These are phyloP conservation scores for Rhododendron molle DNA, from an alignment of 148 eudicot genomes.

Conservation along the genomic window DNA sequence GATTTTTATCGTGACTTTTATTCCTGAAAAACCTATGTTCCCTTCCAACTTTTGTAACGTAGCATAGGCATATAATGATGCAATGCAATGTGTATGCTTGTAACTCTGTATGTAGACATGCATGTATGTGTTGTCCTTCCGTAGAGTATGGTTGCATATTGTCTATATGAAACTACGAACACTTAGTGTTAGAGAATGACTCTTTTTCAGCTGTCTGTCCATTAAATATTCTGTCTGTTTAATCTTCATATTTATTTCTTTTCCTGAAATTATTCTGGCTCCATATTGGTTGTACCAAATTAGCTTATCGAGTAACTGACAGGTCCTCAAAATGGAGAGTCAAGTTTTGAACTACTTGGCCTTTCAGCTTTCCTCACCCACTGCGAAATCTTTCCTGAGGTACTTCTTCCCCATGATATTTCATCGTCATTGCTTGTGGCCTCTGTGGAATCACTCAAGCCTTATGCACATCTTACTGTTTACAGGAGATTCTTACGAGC, in stretches of 20 bases:
- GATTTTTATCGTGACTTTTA: background rate
- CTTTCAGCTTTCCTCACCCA: conserved; percentile 72
- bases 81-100: background rate
- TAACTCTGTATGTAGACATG: no score
- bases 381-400: conserved; percentile 75
- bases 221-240: background rate
- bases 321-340: conserved; percentile 80
- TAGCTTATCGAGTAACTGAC: conserved; percentile 23
- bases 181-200: background rate
- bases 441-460: background rate
- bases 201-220: background rate
- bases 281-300: background rate
- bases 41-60: background rate
- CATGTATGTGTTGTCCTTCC: background rate
- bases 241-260: background rate
- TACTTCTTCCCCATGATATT: conserved; percentile 14
- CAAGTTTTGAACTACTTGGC: conserved; percentile 55
- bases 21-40: background rate
- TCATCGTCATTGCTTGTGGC: background rate
- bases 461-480: background rate
- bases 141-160: background rate
- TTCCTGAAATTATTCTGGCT: background rate
- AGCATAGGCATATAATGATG: background rate
- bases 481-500: conserved; percentile 73
- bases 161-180: no score